Conservation (phyloP, 192 early-diverging fungal species). For the Backusella tuberculispora region DNA sequence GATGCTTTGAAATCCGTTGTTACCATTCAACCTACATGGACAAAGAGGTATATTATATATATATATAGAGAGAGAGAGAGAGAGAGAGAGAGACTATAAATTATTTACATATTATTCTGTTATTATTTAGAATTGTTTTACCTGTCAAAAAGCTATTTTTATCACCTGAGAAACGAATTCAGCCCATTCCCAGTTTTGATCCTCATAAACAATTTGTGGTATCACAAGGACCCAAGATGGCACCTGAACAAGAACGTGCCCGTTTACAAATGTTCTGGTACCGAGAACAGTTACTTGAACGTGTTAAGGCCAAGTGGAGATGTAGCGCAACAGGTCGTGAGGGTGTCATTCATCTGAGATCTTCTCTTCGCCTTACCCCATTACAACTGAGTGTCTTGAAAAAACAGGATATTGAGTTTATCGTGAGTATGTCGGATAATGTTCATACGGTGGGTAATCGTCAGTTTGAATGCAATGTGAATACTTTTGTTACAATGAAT, state of each 20-base stretch:
- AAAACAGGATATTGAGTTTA: slow-evolving; percentile 65
- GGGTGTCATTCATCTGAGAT: slow-evolving; percentile 56
- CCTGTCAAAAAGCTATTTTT: slow-evolving; percentile 67
- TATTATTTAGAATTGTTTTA: slow-evolving; percentile 32
- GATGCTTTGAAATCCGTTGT: slow-evolving; percentile 14
- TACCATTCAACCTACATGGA: slow-evolving; percentile 40
- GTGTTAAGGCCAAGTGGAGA: slow-evolving; percentile 51
- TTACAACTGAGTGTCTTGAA: slow-evolving; percentile 61
- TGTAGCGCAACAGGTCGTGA: slow-evolving; percentile 48
- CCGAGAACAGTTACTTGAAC: slow-evolving; percentile 65
- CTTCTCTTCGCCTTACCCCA: slow-evolving; percentile 53
- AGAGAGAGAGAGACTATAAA: not conserved
- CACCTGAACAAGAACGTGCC: slow-evolving; percentile 49
- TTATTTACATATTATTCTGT: not conserved
- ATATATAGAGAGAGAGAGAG: not conserved
- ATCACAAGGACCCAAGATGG: slow-evolving; percentile 50
- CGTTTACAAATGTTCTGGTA: slow-evolving; percentile 76
- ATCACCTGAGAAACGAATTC: slow-evolving; percentile 43
- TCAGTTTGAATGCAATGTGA: slow-evolving; percentile 51
- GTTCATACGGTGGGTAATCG: slow-evolving; percentile 19
- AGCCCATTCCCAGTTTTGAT: slow-evolving; percentile 66
- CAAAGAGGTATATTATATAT: slow-evolving; percentile 12
- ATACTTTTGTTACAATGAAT: slow-evolving; percentile 52
- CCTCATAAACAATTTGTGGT: slow-evolving; percentile 81
- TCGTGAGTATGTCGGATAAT: slow-evolving; percentile 39